Percentiles rank a stretch among this genome's conserved stretches.
Evolutionary conservation across 2,329 filamentous ascomycete species (phyloP).

Genomic region (Aspergillus jensenii): DNA sequence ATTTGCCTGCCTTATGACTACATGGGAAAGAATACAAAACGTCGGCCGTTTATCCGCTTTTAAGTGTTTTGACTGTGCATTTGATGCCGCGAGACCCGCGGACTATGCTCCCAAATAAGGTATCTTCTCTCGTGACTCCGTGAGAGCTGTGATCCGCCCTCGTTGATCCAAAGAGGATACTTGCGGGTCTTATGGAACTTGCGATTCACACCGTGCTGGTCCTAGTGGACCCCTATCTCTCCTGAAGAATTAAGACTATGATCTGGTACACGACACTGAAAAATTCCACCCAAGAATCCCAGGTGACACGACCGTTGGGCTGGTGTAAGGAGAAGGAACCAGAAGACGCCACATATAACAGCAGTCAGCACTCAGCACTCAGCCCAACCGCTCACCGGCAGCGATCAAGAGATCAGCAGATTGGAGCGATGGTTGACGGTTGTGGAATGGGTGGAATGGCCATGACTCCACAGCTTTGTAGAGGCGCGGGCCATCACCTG

Average conservation of each 20-base stretch:
- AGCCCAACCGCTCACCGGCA: no score
- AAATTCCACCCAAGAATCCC: not conserved
- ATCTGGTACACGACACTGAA: no score
- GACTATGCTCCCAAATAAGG: conserved; percentile 3
- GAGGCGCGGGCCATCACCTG: not conserved
- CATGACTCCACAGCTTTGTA: no score
- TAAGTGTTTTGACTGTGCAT: not conserved
- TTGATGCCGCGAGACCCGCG: conserved; percentile 2
- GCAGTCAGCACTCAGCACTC: not conserved
- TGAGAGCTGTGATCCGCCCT: not conserved
- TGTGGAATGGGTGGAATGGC: no score
- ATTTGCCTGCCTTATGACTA: not conserved
- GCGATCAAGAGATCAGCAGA: not conserved
- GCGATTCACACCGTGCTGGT: no score
- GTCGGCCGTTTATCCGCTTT: no score
- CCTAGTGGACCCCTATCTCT: not conserved
- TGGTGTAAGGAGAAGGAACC: not conserved
- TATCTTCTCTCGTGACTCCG: not conserved
- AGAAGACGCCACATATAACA: not conserved
- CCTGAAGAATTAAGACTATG: not conserved
- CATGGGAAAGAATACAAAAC: not conserved
- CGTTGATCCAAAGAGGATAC: not conserved
- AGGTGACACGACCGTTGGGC: not conserved
- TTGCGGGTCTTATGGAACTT: not conserved
- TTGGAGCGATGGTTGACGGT: not conserved